Conservation (phyloP, 2,329 filamentous ascomycete species). For the Monosporascus sp. region DNA sequence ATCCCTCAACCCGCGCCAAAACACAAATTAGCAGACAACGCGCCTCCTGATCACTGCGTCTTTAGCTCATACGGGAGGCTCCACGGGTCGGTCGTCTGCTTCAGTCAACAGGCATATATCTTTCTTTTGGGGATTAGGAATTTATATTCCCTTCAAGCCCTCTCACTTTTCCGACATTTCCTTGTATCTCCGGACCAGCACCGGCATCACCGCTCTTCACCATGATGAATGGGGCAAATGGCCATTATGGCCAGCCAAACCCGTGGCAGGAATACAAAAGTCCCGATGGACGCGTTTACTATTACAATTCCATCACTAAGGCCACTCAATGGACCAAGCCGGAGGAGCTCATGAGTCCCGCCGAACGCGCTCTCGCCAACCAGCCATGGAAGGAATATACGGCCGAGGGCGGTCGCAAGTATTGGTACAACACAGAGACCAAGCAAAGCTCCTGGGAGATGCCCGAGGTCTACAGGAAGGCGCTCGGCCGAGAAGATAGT, state of each 20-base stretch:
- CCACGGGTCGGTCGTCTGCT: too few species aligned
- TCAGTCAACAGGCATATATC: too few species aligned
- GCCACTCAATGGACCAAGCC: conserved; percentile 94
- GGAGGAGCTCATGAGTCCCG: conserved; percentile 76
- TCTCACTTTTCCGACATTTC: too few species aligned
- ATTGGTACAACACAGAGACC: conserved; percentile 92
- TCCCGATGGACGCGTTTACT: conserved; percentile 80
- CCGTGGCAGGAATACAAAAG: conserved; percentile 79
- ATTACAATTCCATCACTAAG: conserved; percentile 83
- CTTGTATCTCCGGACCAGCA: too few species aligned
- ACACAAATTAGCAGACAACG: too few species aligned
- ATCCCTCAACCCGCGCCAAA: too few species aligned
- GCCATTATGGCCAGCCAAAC: conserved; percentile 44
- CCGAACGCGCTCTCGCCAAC: conserved; percentile 76
- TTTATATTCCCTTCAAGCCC: not conserved
- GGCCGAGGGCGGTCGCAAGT: conserved; percentile 79
- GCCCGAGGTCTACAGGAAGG: conserved; percentile 75
- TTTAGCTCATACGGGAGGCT: too few species aligned
- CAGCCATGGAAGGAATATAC: conserved; percentile 94
- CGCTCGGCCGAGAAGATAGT: conserved; percentile 54
- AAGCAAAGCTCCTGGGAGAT: conserved; percentile 94
- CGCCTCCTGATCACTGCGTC: too few species aligned
- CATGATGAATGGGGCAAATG: conserved; percentile 55
- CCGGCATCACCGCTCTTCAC: conserved; percentile 3
- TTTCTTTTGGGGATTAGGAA: too few species aligned